Evolutionary conservation across 768 basidiomycete genomes (phyloP).

Genomic region (Rickenella mellea): DNA sequence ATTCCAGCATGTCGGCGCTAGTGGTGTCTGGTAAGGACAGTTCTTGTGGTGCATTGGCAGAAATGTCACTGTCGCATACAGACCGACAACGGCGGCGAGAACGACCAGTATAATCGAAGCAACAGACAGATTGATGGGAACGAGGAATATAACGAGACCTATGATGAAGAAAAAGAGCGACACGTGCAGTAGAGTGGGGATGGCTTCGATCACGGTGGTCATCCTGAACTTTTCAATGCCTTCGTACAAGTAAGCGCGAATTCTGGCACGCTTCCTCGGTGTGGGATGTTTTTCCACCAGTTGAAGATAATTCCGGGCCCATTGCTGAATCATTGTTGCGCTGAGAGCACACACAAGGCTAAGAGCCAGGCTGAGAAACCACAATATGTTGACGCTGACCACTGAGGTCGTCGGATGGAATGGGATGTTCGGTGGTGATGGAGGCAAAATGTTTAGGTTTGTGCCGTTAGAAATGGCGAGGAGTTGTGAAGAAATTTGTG

Average conservation of each 20-base stretch:
- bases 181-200: conserved; percentile 1
- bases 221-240: not conserved
- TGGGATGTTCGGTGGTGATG: conserved; percentile 2
- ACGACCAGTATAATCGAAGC: conserved; percentile 18
- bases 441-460: not conserved
- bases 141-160: conserved; percentile 1
- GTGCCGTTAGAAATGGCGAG: not conserved
- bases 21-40: conserved; percentile 27
- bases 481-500: conserved; percentile 4
- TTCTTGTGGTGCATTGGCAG: conserved; percentile 23
- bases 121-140: not conserved
- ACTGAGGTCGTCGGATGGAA: not conserved
- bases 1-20: conserved; percentile 23
- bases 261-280: not conserved
- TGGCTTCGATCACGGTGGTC: not conserved
- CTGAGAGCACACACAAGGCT: conserved; percentile 1
- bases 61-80: conserved; percentile 23
- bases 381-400: conserved; percentile 1
- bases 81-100: conserved; percentile 17
- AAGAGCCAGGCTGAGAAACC: conserved; percentile 11
- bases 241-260: not conserved
- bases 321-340: conserved; percentile 1
- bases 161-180: conserved; percentile 4
- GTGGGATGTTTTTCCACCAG: not conserved
- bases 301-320: not conserved